phyloP scores from a whole-genome alignment of 352 stramenopile genomes.

The Globisporangium ultimum region DNA sequence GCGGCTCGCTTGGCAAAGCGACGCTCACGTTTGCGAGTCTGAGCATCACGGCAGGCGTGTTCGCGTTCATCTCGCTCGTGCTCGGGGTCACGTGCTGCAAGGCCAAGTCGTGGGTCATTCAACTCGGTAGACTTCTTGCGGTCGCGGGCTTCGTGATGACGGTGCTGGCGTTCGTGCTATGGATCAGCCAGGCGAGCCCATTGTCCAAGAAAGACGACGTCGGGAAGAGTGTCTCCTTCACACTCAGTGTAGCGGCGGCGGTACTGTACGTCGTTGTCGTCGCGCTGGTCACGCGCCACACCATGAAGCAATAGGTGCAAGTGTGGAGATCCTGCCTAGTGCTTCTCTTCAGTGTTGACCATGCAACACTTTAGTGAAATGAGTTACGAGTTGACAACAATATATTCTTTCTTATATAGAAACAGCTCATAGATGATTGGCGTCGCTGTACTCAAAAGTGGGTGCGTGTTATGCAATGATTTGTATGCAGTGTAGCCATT shows the following conservation, averaged over 20 bases:
- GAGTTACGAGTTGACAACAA: too few relatives aligned
- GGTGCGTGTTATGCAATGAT: too few relatives aligned
- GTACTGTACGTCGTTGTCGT: conserved; percentile 44
- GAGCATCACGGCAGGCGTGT: conserved; percentile 30
- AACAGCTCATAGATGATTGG: too few relatives aligned
- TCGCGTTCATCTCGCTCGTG: conserved; percentile 48
- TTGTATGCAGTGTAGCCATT: too few relatives aligned
- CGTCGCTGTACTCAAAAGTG: too few relatives aligned
- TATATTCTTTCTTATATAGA: too few relatives aligned
- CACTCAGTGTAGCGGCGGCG: conserved; percentile 43
- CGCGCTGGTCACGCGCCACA: conserved; percentile 28
- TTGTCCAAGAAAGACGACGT: conserved; percentile 60
- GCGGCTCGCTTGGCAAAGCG: conserved; percentile 33
- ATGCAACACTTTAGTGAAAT: too few relatives aligned
- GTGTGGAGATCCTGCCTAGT: too few relatives aligned
- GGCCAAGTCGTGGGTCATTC: conserved; percentile 60
- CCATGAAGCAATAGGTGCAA: conserved; percentile 5
- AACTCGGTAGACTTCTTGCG: conserved; percentile 38
- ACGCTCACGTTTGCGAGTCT: conserved; percentile 46
- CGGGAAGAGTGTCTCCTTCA: conserved; percentile 49
- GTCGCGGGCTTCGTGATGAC: conserved; percentile 36
- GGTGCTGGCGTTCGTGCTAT: conserved; percentile 56
- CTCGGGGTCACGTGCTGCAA: conserved; percentile 73
- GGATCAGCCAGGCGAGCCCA: conserved; percentile 48
- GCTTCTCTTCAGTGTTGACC: too few relatives aligned